A percentile compares a stretch with the other conserved stretches of the same genome.
phyloP scores from a whole-genome alignment of 176 grass and related monocot species.

The Triticum dicoccoides region DNA sequence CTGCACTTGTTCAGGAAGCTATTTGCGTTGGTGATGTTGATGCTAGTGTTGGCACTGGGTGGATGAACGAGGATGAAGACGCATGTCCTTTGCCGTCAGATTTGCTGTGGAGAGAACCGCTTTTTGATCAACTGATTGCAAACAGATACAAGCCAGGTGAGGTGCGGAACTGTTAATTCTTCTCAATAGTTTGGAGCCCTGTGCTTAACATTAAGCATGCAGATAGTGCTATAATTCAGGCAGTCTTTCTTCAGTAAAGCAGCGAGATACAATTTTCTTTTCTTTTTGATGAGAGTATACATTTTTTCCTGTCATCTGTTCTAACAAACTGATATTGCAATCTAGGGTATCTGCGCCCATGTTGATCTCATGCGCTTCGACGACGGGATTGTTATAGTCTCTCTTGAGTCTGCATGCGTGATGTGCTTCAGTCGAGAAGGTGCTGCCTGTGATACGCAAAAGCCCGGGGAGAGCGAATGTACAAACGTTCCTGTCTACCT shows the following conservation, averaged over 20 bases:
- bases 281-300: background rate
- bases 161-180: constrained; percentile 51
- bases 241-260: background rate
- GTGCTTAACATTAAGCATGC: background rate
- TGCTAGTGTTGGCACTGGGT: constrained; percentile 6
- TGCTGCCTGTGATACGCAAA: background rate
- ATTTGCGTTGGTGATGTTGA: constrained; percentile 43
- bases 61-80: constrained; percentile 43
- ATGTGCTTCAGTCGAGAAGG: constrained; percentile 55
- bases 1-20: constrained; percentile 53
- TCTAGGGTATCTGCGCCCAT: constrained; percentile 82
- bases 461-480: background rate
- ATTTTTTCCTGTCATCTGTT: background rate
- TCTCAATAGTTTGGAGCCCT: background rate
- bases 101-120: constrained; percentile 73
- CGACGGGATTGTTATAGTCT: constrained; percentile 79
- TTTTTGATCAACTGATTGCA: constrained; percentile 86
- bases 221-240: background rate
- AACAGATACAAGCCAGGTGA: constrained; percentile 93
- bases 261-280: background rate
- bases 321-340: background rate
- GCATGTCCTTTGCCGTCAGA: constrained; percentile 65
- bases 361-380: constrained; percentile 90
- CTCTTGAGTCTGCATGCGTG: constrained; percentile 69
- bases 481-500: constrained; percentile 46